Base-by-base conservation (phyloP, 1,139 yeast genomes). In the Taiozyma sp. region DNA sequence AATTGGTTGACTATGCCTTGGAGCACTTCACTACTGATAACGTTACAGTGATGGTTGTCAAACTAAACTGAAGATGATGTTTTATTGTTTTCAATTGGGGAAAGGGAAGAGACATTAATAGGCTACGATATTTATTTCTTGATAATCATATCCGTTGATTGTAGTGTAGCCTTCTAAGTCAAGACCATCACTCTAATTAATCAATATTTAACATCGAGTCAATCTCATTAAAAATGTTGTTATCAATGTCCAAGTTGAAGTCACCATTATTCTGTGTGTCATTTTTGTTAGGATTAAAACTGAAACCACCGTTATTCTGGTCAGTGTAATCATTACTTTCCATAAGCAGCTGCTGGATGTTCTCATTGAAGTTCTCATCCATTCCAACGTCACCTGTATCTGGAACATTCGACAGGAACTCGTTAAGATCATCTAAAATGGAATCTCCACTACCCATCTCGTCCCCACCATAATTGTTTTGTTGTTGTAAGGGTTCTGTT, bases 1-100 rank as follows among this genome's bases (percentile, higher is more conserved):
- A 71, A 39, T 72, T 92, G 53, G 89, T 95, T 53, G 79, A 81
- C 54, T 77, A 81, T 61, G 98, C 99, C 1, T 75, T 95, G 67
- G 83, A 83, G 54, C 79, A 83, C 58, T 83, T 87, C 44, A 87
- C 96, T 19, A 87, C 96, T 4, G 99, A 93, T 69, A 93, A 93
- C 66, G 82, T 93, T 43, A 92, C 99, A 0, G 95, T 88, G 32
- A 90, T 93, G 97, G 91, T 93, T n/a, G 67, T 72, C 16, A 57
- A 56, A 23, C 60, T 67, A 23, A 9, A 13, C 22, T 40, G 14
- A 12, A 23, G 19, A 10, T 19, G 24, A 14, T n/a, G 41, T 16
- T 42, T 36, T 36, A 2, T n/a, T 6, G 2, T 8, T n/a, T n/a
- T n/a, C n/a, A 22, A 16, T 38, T 24, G 27, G 24, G 41, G 41